Evolutionary conservation across 768 basidiomycete genomes (phyloP), one percentile per base, ranked within the genome.

Genomic region (Phylloporus sp.): DNA sequence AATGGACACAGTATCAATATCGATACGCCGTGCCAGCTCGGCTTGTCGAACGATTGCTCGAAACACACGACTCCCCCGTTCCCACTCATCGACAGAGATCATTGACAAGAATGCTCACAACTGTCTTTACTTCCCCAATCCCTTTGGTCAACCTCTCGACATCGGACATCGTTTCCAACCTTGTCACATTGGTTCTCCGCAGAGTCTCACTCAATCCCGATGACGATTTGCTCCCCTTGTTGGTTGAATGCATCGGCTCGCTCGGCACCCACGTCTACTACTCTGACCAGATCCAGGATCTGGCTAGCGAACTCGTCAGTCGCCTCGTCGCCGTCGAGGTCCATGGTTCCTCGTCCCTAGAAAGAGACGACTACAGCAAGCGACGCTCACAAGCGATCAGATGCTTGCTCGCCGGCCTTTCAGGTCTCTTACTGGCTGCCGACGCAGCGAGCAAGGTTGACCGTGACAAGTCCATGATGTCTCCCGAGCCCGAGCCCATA

Each of bases 261-360:
- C 72, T 97, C 10, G 91, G 91, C 28, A 82, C 86, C 10, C 92
- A 95, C 59, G 82, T 95, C 44, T 94, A 96, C 70, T 97, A 97
- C 61, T 86, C 90, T 31, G 94, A 96, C 65, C 94, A 97, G 67
- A 90, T 93, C 40, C 90, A 91, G 59, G 94, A 96, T 60, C 80
- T 96, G 35, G 81, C 90, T 2, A 84, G 81, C 45, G 93, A 94
- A 64, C 68, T 94, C 36, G 79, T 91, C 33, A 78, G 77, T 50
- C 81, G 90, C 15, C 75, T 96, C 14, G 72, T 82, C 5, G 70
- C 79, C 3, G 68, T 93, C 21, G 86, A 93, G 56, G 70, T 78
- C 4, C 83, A 81, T 55, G 83, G 83, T 7, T 60, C 79, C 3
- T 57, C 74, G 1, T 70, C 70, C 9, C 67, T 67, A 14, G 69